phyloP scores from a whole-genome alignment of 2,329 filamentous ascomycete species.

The Penicillium aurantiogriseum region DNA sequence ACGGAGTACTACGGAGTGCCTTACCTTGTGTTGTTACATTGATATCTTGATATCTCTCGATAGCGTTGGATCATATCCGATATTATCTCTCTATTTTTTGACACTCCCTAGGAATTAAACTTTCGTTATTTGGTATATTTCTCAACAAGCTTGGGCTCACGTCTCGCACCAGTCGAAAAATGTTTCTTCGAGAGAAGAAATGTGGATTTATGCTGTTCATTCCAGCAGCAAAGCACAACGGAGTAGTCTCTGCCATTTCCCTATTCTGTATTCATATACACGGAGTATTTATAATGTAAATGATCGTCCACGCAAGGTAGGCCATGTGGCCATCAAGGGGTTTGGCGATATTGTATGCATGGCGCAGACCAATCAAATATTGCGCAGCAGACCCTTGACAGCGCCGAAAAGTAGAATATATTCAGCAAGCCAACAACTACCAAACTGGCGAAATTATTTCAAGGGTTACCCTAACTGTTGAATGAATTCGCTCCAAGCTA shows the following conservation, averaged over 20 bases:
- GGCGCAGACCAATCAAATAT: slow-evolving; percentile 6
- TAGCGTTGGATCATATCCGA: neutral
- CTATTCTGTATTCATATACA: neutral
- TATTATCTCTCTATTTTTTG: neutral
- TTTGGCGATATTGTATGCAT: slow-evolving; percentile 1
- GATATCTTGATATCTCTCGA: neutral
- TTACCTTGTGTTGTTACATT: too few relatives aligned
- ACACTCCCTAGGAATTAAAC: neutral
- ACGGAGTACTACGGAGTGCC: too few relatives aligned
- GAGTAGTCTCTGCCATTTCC: neutral
- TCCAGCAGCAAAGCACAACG: neutral
- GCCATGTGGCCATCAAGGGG: slow-evolving; percentile 10
- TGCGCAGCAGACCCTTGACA: slow-evolving; percentile 4
- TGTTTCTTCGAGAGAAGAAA: neutral
- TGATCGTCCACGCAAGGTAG: slow-evolving; percentile 7
- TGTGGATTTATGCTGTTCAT: neutral
- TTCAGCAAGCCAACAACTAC: neutral
- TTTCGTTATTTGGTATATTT: neutral
- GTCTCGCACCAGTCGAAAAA: neutral
- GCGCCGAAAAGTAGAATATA: neutral
- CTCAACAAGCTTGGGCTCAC: neutral
- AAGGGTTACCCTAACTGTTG: neutral
- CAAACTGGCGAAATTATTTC: neutral
- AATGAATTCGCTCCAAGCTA: neutral
- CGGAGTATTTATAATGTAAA: neutral